Evolutionary conservation across 2,329 filamentous ascomycete species (phyloP), one percentile per base, ranked within the genome.

Genomic region (Mycosphaerella sp.): DNA sequence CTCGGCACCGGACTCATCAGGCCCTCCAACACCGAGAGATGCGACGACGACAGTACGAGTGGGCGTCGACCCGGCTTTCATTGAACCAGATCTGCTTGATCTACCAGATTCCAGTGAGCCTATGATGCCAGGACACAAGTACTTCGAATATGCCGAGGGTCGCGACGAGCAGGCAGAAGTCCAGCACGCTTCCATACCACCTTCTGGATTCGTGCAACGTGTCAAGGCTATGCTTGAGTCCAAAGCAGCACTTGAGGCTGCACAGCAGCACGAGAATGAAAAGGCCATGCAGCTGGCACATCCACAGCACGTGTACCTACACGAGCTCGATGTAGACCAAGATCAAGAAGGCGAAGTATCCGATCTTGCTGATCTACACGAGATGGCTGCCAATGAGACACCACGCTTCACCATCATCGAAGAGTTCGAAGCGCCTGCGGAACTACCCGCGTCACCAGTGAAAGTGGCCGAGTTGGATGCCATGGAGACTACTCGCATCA

Each of bases 211-310:
- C 43, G 70, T 74, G 9, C 68, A 71, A 53, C 69, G 67, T n/a
- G 70, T 73, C 57, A 73, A 69, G 54, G 71, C 68, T 5, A 70
- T 74, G 55, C 63, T 75, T 9, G 73, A 76, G 62, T 73, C 67
- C 9, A 65, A 66, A 46, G 67, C 66, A n/a, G 63, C 64, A 9
- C 57, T 60, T 10, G 66, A 69, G 26, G 61, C 62, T 8, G 62
- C 63, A 23, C 53, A 55, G 31, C 39, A 52, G n/a, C 54, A 52
- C 31, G 61, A 61, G 23, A 45, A 48, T 10, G 56, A 63, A 40
- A 59, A 58, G 34, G 57, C 45, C 8, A 51, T 44, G 48, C 59
- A 59, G 34, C 48, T 52, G 6, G 32, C 44, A n/a, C 52, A 57
- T 36, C 53, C 57, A 17, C 51, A 53, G 23, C 51, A 54, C 34